These are phyloP conservation scores for Dictyophora rubrovolvata DNA, from an alignment of 768 basidiomycete genomes.

Conservation along the genomic window DNA sequence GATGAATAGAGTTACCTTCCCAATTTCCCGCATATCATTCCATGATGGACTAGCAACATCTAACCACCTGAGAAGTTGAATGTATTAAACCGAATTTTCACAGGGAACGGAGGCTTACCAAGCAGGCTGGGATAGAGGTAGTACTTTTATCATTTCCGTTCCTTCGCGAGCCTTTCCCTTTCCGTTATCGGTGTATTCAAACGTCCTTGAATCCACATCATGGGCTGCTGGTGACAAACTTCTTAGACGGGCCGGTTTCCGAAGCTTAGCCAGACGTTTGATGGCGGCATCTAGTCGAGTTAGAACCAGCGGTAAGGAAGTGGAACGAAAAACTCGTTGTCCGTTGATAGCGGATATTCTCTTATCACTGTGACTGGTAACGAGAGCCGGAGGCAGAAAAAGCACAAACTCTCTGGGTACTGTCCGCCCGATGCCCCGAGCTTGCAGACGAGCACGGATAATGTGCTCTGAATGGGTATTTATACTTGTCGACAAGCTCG, in stretches of 20 bases:
- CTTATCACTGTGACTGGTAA: conserved; percentile 7
- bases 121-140: neutral
- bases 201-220: conserved; percentile 6
- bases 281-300: conserved; percentile 38
- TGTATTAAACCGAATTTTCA: conserved; percentile 13
- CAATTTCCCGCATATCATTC: conserved; percentile 78
- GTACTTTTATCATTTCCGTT: neutral
- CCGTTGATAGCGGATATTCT: conserved; percentile 8
- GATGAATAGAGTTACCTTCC: conserved; percentile 46
- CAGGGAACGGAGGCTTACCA: neutral
- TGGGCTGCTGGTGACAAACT: conserved; percentile 11
- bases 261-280: conserved; percentile 29
- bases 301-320: conserved; percentile 40
- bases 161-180: conserved; percentile 11
- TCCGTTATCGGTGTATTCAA: neutral
- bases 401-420: conserved; percentile 56
- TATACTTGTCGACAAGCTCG: conserved; percentile 38
- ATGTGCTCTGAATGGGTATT: conserved; percentile 47
- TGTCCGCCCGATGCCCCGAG: conserved; percentile 48
- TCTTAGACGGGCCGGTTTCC: conserved; percentile 13
- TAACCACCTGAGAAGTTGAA: conserved; percentile 55
- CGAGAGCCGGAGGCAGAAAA: conserved; percentile 39
- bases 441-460: conserved; percentile 52
- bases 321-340: conserved; percentile 29
- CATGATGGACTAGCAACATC: conserved; percentile 82